Evolutionary conservation across 2,329 filamentous ascomycete genomes (phyloP), one percentile per base, ranked within the genome.

Genomic region (Dryadomyces quercivorus): DNA sequence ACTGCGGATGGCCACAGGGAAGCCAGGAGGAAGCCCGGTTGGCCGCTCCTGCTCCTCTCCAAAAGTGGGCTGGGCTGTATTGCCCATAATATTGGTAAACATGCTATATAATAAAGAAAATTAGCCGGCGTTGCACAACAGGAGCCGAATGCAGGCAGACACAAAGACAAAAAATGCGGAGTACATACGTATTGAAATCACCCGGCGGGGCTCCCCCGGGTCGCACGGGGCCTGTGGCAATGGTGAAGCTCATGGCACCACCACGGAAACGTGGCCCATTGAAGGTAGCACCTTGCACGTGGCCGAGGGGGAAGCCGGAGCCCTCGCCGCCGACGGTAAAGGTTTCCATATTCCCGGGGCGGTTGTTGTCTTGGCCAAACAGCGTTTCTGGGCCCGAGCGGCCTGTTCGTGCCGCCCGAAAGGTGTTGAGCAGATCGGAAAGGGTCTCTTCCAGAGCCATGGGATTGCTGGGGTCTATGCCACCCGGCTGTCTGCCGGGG

Each of bases 191-290:
- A 66, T 74, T 72, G 61, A 80, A 79, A 10, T 57, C 63, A 40
- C 50, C 54, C 54, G 43, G 43, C 2, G 57, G 60, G 20, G 58
- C 60, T 44, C 53, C 50, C n/a, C 59, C 38, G 9, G 56, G 48
- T 16, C 64, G 58, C 8, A 66, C 55, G 26, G 71, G 65, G 16
- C 66, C 69, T 21, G 71, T 70, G 38, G 72, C 70, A 53, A 78
- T 73, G 13, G 75, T 78, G 54, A 78, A 70, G 36, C 70, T 76
- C 3, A 75, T 71, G 15, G 70, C 68, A 8, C 72, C 70, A n/a
- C 66, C 67, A 40, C 60, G 55, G 51, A 66, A 65, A 0, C 64
- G 66, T 8, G 67, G 66, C 53, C 70, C 57, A 57, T 67, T 62
- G 55, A 71, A 65, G 55, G 70, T 69, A 36, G 71, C 67, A 7